Evolutionary conservation across 805 yeast genomes (phyloP).

Genomic region (Alloascoidea hylecoeti): DNA sequence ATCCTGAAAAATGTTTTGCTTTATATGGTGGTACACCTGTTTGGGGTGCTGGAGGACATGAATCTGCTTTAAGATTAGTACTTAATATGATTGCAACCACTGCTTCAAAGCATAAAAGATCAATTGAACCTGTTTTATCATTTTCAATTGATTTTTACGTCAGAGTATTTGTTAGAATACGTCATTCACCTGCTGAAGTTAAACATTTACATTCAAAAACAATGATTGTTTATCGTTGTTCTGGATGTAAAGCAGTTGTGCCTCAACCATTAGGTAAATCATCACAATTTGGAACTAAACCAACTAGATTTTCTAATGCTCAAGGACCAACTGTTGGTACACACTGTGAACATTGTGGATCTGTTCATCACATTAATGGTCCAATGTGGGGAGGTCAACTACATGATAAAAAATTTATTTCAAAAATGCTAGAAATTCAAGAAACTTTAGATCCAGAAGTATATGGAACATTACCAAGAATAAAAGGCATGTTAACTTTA

Average conservation of each 20-base stretch:
- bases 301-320: constrained; percentile 43
- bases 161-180: constrained; percentile 69
- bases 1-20: constrained; percentile 94
- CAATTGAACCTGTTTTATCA: constrained; percentile 76
- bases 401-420: constrained; percentile 57
- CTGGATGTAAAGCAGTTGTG: constrained; percentile 68
- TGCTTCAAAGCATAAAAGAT: constrained; percentile 82
- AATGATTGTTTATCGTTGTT: constrained; percentile 70
- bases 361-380: constrained; percentile 69
- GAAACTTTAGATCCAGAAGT: constrained; percentile 32
- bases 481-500: constrained; percentile 84
- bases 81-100: constrained; percentile 59
- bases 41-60: constrained; percentile 82
- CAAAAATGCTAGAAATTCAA: constrained; percentile 44
- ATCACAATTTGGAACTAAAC: constrained; percentile 11
- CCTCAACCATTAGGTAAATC: constrained; percentile 66
- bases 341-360: constrained; percentile 58
- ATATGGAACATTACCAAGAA: constrained; percentile 72
- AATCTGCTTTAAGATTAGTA: constrained; percentile 80
- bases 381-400: constrained; percentile 91
- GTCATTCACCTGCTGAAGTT: constrained; percentile 66
- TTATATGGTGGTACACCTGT: constrained; percentile 87
- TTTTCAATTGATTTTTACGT: constrained; percentile 89
- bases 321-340: constrained; percentile 48
- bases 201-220: constrained; percentile 67